Base-by-base conservation (phyloP, 495 filamentous ascomycete species). In the Podospora anserina region DNA sequence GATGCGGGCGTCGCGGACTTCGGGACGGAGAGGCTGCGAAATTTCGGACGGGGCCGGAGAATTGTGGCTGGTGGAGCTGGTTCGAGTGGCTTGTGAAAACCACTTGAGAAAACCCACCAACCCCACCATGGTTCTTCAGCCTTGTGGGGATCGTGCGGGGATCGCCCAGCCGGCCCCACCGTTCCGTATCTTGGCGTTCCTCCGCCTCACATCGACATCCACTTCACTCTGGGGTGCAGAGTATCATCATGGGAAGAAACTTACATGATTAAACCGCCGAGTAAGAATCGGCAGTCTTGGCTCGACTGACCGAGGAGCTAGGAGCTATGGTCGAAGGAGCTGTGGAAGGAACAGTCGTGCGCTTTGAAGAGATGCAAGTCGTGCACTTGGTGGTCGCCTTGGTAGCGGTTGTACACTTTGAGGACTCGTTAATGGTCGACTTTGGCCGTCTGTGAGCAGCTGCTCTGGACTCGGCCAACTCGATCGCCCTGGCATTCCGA, bases 101-200 rank as follows among this genome's bases (percentile, higher is more conserved):
- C 26, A 28, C 27, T 4, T 26, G 23, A 26, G 15, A 26, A 26
- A 28, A 18, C 5, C 3, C 0, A 13, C 59, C 59, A 26, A 18
- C 16, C 30, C 30, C 59, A 28, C 23, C 30, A 30, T 19, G 13
- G n/a, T 63, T 63, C 61, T 63, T 63, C 61, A 63, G 61, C 61
- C 61, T 63, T 63, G 61, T 63, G 61, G 61, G 32, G 61, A 32
- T 49, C 2, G 13, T 49, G 39, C 13, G 39, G 39, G 39, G 2
- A 11, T 11, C 6, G 6, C 39, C 39, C 2, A 11, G 2, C 1
- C 9, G 15, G 39, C 39, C 39, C 39, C 39, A 49, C 39, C 39
- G 15, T 49, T 49, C 39, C 39, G 39, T 49, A 49, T 49, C 39
- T 49, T 49, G 39, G 39, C 39, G 39, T 49, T 16, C 39, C 39